phyloP scores from a whole-genome alignment of 2,329 filamentous ascomycete species.

The Talaromyces rugulosus region DNA sequence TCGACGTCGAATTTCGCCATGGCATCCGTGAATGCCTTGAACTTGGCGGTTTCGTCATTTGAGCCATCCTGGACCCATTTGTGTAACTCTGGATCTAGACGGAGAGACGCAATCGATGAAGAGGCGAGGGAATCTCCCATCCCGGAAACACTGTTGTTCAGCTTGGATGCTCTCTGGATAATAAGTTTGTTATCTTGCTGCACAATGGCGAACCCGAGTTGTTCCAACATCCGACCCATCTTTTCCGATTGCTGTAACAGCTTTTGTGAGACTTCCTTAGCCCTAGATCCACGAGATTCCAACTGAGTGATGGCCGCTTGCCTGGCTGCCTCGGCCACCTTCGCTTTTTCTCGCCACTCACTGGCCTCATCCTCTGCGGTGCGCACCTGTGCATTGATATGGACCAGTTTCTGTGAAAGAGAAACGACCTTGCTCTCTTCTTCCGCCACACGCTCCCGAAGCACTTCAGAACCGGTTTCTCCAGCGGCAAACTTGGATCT shows the following conservation, averaged over 20 bases:
- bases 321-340: slow-evolving; percentile 27
- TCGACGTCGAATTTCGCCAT: slow-evolving; percentile 79
- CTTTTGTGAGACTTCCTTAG: slow-evolving; percentile 78
- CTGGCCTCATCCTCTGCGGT: slow-evolving; percentile 72
- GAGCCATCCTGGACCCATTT: slow-evolving; percentile 73
- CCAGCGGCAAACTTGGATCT: slow-evolving; percentile 72
- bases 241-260: slow-evolving; percentile 81
- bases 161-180: slow-evolving; percentile 66
- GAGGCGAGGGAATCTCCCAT: slow-evolving; percentile 33
- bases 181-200: slow-evolving; percentile 69
- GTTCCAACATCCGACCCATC: slow-evolving; percentile 76
- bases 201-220: slow-evolving; percentile 77
- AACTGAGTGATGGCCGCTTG: slow-evolving; percentile 50
- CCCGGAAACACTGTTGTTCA: slow-evolving; percentile 36
- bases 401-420: slow-evolving; percentile 66
- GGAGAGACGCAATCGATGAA: slow-evolving; percentile 32
- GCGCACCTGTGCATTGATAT: slow-evolving; percentile 70
- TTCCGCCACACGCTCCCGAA: slow-evolving; percentile 70
- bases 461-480: slow-evolving; percentile 74
- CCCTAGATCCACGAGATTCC: slow-evolving; percentile 65
- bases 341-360: slow-evolving; percentile 60
- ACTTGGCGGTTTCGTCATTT: slow-evolving; percentile 67
- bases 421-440: slow-evolving; percentile 67
- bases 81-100: slow-evolving; percentile 65
- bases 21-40: slow-evolving; percentile 67